Conservation (phyloP, 106 monocot genomes). For the Dioscorea alata region DNA sequence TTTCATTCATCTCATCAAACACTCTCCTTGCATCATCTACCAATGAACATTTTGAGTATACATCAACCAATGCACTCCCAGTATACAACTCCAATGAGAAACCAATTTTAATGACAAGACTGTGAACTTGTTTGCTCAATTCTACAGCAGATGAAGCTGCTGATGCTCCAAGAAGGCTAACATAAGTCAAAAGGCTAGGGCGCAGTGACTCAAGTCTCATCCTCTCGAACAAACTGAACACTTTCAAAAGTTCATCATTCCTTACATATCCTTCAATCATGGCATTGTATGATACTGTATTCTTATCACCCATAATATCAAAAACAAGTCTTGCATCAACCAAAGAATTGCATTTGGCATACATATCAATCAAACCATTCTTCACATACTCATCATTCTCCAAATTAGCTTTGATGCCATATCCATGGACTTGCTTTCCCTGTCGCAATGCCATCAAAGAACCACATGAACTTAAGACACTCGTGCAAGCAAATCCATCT, state of each 20-base stretch:
- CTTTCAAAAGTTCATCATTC: conserved; percentile 32
- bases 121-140: conserved; percentile 69
- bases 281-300: conserved; percentile 76
- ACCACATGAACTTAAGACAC: conserved; percentile 65
- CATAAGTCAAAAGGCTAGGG: conserved; percentile 63
- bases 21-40: conserved; percentile 59
- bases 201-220: conserved; percentile 37
- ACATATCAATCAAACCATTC: conserved; percentile 87
- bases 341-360: conserved; percentile 64
- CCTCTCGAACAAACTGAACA: conserved; percentile 46
- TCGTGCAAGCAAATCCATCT: conserved; percentile 86
- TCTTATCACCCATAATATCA: conserved; percentile 30
- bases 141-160: conserved; percentile 29
- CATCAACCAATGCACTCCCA: conserved; percentile 76
- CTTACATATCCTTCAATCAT: conserved; percentile 85
- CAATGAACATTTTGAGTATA: conserved; percentile 69
- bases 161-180: conserved; percentile 63
- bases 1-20: conserved; percentile 59
- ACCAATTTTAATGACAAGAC: conserved; percentile 49
- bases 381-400: conserved; percentile 63
- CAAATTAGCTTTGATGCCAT: conserved; percentile 55
- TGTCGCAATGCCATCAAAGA: conserved; percentile 47
- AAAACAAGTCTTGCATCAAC: conserved; percentile 52
- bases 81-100: conserved; percentile 42
- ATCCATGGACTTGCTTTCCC: conserved; percentile 70